A percentile compares a stretch with the other conserved stretches of the same genome.
Evolutionary conservation across 495 filamentous ascomycete genomes (phyloP).

Genomic region (Penicillium dipodomyicola): DNA sequence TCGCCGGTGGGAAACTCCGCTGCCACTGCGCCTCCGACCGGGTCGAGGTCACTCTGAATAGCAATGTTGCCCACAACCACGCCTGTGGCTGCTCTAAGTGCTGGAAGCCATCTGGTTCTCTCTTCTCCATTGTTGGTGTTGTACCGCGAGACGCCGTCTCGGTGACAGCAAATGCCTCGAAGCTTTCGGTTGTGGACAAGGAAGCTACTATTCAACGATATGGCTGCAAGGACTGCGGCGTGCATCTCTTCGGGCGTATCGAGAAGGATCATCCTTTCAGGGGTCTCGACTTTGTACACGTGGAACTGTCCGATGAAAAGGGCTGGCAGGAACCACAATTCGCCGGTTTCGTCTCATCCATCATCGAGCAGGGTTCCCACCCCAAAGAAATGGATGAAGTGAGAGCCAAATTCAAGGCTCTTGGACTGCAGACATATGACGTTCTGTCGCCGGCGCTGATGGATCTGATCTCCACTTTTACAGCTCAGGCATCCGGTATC

Average conservation of each 20-base stretch:
- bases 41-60: slow-evolving; percentile 50
- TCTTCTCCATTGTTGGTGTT: slow-evolving; percentile 60
- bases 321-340: slow-evolving; percentile 66
- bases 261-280: slow-evolving; percentile 59
- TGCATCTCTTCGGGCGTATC: slow-evolving; percentile 59
- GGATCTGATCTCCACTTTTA: slow-evolving; percentile 57
- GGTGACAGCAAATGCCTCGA: slow-evolving; percentile 50
- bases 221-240: slow-evolving; percentile 55
- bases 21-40: slow-evolving; percentile 52
- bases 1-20: slow-evolving; percentile 52
- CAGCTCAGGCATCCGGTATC: slow-evolving; percentile 43
- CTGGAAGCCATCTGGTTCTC: slow-evolving; percentile 57
- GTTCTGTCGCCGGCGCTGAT: slow-evolving; percentile 54
- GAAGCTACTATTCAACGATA: slow-evolving; percentile 54
- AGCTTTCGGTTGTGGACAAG: slow-evolving; percentile 52
- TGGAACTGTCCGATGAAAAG: slow-evolving; percentile 51
- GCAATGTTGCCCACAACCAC: slow-evolving; percentile 61
- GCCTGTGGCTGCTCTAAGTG: slow-evolving; percentile 65
- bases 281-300: slow-evolving; percentile 61
- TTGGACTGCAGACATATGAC: slow-evolving; percentile 57
- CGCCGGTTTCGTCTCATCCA: slow-evolving; percentile 57
- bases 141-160: slow-evolving; percentile 45
- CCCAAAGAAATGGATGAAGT: slow-evolving; percentile 52
- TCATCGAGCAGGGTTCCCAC: slow-evolving; percentile 61
- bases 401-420: slow-evolving; percentile 42